These are phyloP conservation scores for Rhizopus arrhizus DNA, from an alignment of 371 early-diverging fungal genomes.

Conservation along the genomic window DNA sequence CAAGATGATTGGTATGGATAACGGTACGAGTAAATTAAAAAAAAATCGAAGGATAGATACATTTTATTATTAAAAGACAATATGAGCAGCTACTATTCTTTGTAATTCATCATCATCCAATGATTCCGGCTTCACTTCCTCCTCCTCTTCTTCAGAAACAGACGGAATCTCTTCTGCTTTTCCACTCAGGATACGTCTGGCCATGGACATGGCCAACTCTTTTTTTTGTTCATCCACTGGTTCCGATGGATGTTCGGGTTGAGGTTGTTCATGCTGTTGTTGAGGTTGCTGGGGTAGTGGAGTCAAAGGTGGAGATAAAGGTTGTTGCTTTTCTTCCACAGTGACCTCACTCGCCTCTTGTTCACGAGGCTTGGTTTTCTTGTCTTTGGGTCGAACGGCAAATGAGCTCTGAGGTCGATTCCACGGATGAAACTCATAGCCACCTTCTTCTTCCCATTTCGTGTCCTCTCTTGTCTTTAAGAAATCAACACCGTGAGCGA, in stretches of 20 bases:
- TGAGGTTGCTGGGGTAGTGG: conserved; percentile 9
- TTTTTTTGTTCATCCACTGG: conserved; percentile 9
- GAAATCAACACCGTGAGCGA: conserved; percentile 52
- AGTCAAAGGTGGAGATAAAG: conserved; percentile 23
- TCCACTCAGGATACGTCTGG: conserved; percentile 26
- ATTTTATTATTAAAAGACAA: conserved; percentile 40
- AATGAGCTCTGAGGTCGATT: conserved; percentile 50
- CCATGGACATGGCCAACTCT: conserved; percentile 16
- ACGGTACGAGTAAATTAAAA: neutral
- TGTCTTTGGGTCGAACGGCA: conserved; percentile 33
- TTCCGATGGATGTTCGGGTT: neutral
- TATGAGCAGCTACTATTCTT: conserved; percentile 51
- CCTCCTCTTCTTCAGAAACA: conserved; percentile 6
- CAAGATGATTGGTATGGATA: neutral
- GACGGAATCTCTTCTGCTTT: conserved; percentile 18
- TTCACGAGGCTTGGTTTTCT: conserved; percentile 12
- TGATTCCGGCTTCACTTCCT: conserved; percentile 26
- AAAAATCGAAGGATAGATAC: neutral
- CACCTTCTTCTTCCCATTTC: conserved; percentile 57
- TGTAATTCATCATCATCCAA: conserved; percentile 50
- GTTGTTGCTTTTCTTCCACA: conserved; percentile 15
- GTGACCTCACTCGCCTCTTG: conserved; percentile 1
- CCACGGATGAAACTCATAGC: conserved; percentile 56
- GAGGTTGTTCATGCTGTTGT: neutral
- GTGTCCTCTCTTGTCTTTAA: conserved; percentile 41